Evolutionary conservation across 1,284 basidiomycete genomes (phyloP).

Genomic region (Boletus holoroseus): DNA sequence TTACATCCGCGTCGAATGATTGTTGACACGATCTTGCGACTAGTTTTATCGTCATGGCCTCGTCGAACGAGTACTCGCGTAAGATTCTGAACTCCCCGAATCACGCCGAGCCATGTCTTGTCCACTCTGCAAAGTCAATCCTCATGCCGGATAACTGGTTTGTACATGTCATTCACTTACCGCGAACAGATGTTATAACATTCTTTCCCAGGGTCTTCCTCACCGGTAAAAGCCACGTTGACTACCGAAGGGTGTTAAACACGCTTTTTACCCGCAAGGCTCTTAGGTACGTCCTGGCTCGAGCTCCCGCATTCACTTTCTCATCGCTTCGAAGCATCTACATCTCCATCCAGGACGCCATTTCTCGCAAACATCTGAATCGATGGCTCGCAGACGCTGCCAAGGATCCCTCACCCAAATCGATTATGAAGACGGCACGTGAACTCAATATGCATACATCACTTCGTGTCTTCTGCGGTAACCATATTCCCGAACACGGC

Average conservation of each 20-base stretch:
- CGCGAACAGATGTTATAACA: not conserved
- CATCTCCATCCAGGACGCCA: slow-evolving; percentile 79
- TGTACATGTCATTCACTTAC: slow-evolving; percentile 15
- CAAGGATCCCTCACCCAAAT: slow-evolving; percentile 46
- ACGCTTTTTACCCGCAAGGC: slow-evolving; percentile 92
- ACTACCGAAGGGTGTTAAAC: slow-evolving; percentile 91
- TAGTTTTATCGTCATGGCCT: slow-evolving; percentile 96
- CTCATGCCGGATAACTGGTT: slow-evolving; percentile 90
- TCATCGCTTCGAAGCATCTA: slow-evolving; percentile 61
- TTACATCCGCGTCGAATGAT: not conserved
- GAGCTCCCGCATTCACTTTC: not conserved
- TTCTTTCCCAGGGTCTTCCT: slow-evolving; percentile 78
- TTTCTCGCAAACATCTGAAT: slow-evolving; percentile 75
- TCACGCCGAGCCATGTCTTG: slow-evolving; percentile 89
- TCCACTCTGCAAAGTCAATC: slow-evolving; percentile 88
- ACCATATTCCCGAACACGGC: slow-evolving; percentile 79
- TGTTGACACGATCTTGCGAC: slow-evolving; percentile 11
- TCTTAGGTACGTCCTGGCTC: slow-evolving; percentile 58
- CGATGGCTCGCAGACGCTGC: slow-evolving; percentile 64
- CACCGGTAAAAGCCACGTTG: slow-evolving; percentile 89
- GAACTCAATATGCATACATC: slow-evolving; percentile 98
- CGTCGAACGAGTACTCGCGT: slow-evolving; percentile 83
- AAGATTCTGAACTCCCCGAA: slow-evolving; percentile 91
- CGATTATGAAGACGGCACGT: slow-evolving; percentile 89
- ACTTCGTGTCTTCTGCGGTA: slow-evolving; percentile 90